Conservation (phyloP, 441 rosid genomes). For the Isatis lusitanica region DNA sequence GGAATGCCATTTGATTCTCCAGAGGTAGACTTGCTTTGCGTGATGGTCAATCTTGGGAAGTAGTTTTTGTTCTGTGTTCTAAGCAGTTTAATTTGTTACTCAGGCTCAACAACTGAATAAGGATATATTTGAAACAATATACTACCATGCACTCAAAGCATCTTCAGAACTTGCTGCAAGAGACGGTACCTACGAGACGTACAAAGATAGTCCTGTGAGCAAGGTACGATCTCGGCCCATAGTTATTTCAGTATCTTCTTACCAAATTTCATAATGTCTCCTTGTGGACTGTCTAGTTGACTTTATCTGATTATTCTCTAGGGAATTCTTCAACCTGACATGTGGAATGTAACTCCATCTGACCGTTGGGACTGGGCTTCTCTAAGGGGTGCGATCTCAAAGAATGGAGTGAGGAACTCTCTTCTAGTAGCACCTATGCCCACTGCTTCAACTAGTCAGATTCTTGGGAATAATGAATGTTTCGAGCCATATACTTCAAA, state of each 20-base stretch:
- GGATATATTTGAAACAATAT: conserved; percentile 82
- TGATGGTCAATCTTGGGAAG: background rate
- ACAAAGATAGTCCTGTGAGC: conserved; percentile 75
- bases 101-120: conserved; percentile 80
- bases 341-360: conserved; percentile 84
- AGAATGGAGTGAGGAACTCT: conserved; percentile 80
- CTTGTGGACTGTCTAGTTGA: background rate
- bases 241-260: background rate
- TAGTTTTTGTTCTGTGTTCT: background rate
- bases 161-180: conserved; percentile 62
- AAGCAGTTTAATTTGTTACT: conserved; percentile 1
- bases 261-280: background rate
- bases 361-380: conserved; percentile 71
- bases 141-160: conserved; percentile 67
- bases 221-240: conserved; percentile 49
- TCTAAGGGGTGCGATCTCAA: conserved; percentile 58
- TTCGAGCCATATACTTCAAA: conserved; percentile 93
- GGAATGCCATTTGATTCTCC: conserved; percentile 87
- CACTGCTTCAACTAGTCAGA: conserved; percentile 95
- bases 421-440: conserved; percentile 94
- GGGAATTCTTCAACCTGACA: conserved; percentile 92
- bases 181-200: conserved; percentile 69
- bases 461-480: conserved; percentile 92
- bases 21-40: conserved; percentile 50
- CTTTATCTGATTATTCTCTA: conserved; percentile 29